Conservation (phyloP, 129 eudicot species). For the Tagetes patula region DNA sequence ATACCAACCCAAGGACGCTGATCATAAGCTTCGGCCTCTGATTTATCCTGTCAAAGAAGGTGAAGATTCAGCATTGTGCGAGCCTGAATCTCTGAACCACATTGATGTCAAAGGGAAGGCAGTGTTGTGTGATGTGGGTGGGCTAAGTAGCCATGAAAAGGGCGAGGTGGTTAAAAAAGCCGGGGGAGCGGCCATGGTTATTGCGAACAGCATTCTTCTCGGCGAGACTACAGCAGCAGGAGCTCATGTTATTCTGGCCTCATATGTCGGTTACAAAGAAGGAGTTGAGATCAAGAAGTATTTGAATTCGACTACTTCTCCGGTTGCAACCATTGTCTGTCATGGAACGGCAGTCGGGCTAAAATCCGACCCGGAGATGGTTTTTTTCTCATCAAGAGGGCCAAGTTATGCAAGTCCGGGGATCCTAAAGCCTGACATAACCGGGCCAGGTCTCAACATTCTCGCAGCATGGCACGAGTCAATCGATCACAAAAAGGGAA, state of each 20-base stretch:
- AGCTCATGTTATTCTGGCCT: slow-evolving; percentile 47
- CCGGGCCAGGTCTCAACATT: slow-evolving; percentile 55
- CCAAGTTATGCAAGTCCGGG: slow-evolving; percentile 49
- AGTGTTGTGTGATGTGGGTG: slow-evolving; percentile 9
- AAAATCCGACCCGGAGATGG: slow-evolving; percentile 40
- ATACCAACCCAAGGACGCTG: too few species aligned
- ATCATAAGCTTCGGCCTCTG: too few species aligned
- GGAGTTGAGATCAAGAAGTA: slow-evolving; percentile 32
- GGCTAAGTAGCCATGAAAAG: neutral
- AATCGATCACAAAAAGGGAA: slow-evolving; percentile 26
- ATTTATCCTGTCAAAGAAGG: too few species aligned
- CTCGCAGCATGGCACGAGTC: slow-evolving; percentile 60
- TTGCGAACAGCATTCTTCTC: slow-evolving; percentile 25
- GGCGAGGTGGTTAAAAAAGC: slow-evolving; percentile 42
- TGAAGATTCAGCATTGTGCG: too few species aligned
- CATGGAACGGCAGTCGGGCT: slow-evolving; percentile 38
- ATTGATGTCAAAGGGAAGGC: slow-evolving; percentile 24
- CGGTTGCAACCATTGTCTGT: slow-evolving; percentile 42
- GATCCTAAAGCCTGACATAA: slow-evolving; percentile 53
- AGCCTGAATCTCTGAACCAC: slow-evolving; percentile 22
- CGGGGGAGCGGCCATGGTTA: slow-evolving; percentile 61
- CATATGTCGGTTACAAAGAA: slow-evolving; percentile 40
- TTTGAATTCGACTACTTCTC: slow-evolving; percentile 40
- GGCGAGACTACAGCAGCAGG: slow-evolving; percentile 35
- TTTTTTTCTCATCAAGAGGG: slow-evolving; percentile 56